Evolutionary conservation across 2,329 filamentous ascomycete genomes (phyloP), one percentile per base, ranked within the genome.

Genomic region (Penicillium hesseltinei): DNA sequence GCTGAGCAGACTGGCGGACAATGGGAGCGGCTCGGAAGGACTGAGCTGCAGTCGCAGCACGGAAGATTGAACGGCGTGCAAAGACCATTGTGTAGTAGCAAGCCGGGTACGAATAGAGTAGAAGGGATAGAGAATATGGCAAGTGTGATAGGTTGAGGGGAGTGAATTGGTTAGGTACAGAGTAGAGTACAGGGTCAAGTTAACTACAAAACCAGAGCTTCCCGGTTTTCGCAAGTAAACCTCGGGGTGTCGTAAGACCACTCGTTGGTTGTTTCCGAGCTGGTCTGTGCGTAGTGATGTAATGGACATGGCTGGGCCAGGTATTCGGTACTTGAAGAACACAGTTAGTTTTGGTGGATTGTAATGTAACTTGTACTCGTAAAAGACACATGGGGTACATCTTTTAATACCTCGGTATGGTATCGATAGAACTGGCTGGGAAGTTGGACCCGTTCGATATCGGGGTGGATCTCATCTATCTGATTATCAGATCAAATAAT

Each of bases 1-100:
- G 70, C 62, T 75, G 79, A 50, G 69, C 72, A 69, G 67, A 73
- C 62, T 62, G 72, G 62, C 66, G 71, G 62, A 71, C 69, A 49
- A 71, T 64, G 56, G 73, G 69, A 31, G 62, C 62, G 47, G 67
- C 56, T 38, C 70, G 66, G 47, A 67, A 63, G 48, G 70, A 65
- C 51, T 72, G 74, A 58, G 75, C 74, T 58, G 71, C 67, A 47
- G 46, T 57, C 10, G 60, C 44, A 53, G 74, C 69, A 58, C 69
- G 64, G 31, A 70, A 57, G 35, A 66, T 46, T 15, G 65, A 61
- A 49, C 72, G 63, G 59, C 71, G 69, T 48, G 70, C 64, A 56
- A 75, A 63, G 44, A 69, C 64, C 74, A 77, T 78, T 59, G 47
- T 69, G 61, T 54, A 25, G 10, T 27, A 21, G 43, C 21, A 36